Evolutionary conservation across 106 monocot species (phyloP).

Genomic region (Apostasia ramifera): DNA sequence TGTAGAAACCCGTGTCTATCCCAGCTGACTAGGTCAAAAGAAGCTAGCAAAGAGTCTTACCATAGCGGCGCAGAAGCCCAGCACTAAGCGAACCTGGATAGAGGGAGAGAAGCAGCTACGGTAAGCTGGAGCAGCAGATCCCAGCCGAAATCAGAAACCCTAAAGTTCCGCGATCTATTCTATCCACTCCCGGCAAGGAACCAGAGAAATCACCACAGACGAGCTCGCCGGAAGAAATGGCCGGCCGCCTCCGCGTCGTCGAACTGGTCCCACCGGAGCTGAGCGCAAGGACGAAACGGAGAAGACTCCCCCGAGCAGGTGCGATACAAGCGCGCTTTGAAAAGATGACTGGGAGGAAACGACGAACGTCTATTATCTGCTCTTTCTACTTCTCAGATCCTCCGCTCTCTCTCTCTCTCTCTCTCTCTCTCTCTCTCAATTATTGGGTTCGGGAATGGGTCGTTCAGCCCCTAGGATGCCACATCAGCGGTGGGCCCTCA

Average conservation of each 20-base stretch:
- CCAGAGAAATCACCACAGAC: background rate
- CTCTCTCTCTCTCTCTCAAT: too few species aligned
- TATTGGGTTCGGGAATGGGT: too few species aligned
- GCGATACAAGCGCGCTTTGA: background rate
- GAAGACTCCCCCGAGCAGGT: background rate
- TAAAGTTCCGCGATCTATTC: constrained; percentile 1
- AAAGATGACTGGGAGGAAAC: background rate
- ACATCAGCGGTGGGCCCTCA: too few species aligned
- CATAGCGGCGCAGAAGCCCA: background rate
- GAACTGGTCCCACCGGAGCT: too few species aligned
- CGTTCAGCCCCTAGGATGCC: too few species aligned
- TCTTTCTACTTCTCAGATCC: too few species aligned
- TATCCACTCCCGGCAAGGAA: background rate
- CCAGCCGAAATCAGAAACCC: constrained; percentile 1
- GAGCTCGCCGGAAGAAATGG: background rate
- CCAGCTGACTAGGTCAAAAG: background rate
- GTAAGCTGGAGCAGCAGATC: constrained; percentile 7
- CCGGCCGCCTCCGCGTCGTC: background rate
- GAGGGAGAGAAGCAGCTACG: background rate
- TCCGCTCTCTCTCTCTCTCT: too few species aligned
- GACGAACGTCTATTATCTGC: too few species aligned
- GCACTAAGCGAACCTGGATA: background rate
- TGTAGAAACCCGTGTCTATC: too few species aligned
- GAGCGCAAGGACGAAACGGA: too few species aligned
- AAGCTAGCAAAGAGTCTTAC: background rate